These are phyloP conservation scores for Fusarium robinianum DNA, from an alignment of 2,329 filamentous ascomycete genomes.

Conservation along the genomic window DNA sequence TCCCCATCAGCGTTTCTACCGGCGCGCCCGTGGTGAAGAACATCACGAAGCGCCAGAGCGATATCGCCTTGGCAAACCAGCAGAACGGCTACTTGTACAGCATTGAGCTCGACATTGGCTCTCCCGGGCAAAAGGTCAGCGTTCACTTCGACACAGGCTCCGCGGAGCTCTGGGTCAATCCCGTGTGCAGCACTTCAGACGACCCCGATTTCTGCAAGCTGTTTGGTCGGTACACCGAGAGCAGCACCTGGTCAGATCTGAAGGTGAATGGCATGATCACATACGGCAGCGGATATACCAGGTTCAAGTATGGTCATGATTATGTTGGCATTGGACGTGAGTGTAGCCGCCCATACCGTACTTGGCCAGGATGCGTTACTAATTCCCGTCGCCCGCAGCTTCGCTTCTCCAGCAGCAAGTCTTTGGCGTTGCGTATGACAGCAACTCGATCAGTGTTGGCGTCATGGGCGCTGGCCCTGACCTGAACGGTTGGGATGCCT, in stretches of 20 bases:
- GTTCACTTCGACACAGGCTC: conserved; percentile 50
- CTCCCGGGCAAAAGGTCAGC: conserved; percentile 44
- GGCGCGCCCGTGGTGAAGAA: conserved; percentile 38
- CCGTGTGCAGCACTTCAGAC: conserved; percentile 42
- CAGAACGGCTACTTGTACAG: conserved; percentile 45
- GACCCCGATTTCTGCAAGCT: conserved; percentile 36
- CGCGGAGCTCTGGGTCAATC: conserved; percentile 50
- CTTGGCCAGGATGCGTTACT: not conserved
- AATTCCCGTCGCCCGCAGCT: conserved; percentile 22
- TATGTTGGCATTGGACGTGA: conserved; percentile 42
- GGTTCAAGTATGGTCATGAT: conserved; percentile 44
- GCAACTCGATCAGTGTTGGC: conserved; percentile 36
- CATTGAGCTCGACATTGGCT: conserved; percentile 46
- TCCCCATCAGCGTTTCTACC: conserved; percentile 35
- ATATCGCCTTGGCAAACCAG: conserved; percentile 32
- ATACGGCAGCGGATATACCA: conserved; percentile 42
- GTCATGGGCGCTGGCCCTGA: conserved; percentile 44
- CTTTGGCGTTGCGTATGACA: conserved; percentile 45
- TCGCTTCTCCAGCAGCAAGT: conserved; percentile 42
- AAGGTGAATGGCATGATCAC: conserved; percentile 33
- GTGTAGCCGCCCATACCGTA: conserved; percentile 1
- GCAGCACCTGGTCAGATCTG: conserved; percentile 38
- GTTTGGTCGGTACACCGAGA: conserved; percentile 40
- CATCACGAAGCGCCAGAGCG: conserved; percentile 38
- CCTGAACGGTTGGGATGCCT: conserved; percentile 40